Conservation (phyloP, 805 yeast species). For the Lipomyces anomalus region DNA sequence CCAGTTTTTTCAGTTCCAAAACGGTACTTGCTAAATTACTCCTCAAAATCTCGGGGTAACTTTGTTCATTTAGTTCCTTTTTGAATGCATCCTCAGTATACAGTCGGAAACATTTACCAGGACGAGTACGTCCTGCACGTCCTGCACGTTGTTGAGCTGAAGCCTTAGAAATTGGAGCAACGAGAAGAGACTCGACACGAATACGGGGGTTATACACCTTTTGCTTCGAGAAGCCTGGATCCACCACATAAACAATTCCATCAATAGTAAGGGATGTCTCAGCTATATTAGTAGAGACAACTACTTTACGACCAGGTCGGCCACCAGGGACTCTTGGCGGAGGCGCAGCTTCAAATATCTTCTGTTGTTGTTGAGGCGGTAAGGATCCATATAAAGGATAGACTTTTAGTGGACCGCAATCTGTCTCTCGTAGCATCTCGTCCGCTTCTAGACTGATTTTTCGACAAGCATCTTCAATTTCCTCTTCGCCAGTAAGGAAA, state of each 20-base stretch:
- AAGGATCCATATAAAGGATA: slow-evolving; percentile 94
- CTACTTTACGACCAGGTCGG: slow-evolving; percentile 90
- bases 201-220: slow-evolving; percentile 95
- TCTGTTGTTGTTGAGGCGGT: slow-evolving; percentile 93
- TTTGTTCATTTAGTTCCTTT: slow-evolving; percentile 88
- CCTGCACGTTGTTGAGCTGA: slow-evolving; percentile 98
- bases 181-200: slow-evolving; percentile 88
- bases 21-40: slow-evolving; percentile 89
- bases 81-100: slow-evolving; percentile 96
- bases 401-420: slow-evolving; percentile 81
- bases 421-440: slow-evolving; percentile 79
- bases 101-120: slow-evolving; percentile 94
- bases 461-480: slow-evolving; percentile 93
- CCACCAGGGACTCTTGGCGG: slow-evolving; percentile 65
- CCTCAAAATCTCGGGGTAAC: slow-evolving; percentile 91
- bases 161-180: slow-evolving; percentile 94
- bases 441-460: slow-evolving; percentile 85
- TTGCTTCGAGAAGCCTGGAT: slow-evolving; percentile 95
- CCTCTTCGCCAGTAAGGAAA: slow-evolving; percentile 94
- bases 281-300: slow-evolving; percentile 90
- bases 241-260: slow-evolving; percentile 95
- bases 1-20: slow-evolving; percentile 85
- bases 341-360: slow-evolving; percentile 88
- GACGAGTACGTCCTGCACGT: slow-evolving; percentile 99
- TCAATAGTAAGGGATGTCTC: slow-evolving; percentile 97